A percentile compares a stretch with the other conserved stretches of the same genome.
These are phyloP conservation scores for Aspergillus vadensis DNA, from an alignment of 2,329 filamentous ascomycete species.

Conservation along the genomic window DNA sequence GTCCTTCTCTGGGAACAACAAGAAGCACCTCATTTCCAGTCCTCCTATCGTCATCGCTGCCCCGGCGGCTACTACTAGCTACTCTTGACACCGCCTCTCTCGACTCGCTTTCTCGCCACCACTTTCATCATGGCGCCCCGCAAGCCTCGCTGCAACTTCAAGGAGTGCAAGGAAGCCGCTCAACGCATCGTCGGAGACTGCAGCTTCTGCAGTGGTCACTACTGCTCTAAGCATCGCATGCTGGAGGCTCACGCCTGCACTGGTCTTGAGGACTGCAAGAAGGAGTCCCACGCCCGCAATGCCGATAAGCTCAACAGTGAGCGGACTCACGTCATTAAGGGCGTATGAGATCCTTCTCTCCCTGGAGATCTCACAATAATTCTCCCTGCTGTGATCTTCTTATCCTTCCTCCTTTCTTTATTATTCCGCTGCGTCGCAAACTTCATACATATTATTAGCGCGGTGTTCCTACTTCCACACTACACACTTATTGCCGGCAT, in stretches of 20 bases:
- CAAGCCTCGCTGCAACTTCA: slow-evolving; percentile 76
- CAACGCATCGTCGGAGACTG: slow-evolving; percentile 97
- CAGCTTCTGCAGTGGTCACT: slow-evolving; percentile 89
- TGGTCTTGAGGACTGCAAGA: slow-evolving; percentile 95
- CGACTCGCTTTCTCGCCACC: slow-evolving; percentile 8
- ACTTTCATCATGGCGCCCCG: slow-evolving; percentile 49
- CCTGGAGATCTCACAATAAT: slow-evolving; percentile 4
- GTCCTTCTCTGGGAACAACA: background rate
- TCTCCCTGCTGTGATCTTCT: slow-evolving; percentile 16
- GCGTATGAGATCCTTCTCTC: slow-evolving; percentile 60
- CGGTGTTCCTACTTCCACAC: slow-evolving; percentile 28
- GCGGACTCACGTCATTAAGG: slow-evolving; percentile 90
- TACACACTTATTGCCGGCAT: slow-evolving; percentile 7
- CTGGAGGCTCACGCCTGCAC: slow-evolving; percentile 92
- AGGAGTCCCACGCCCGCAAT: slow-evolving; percentile 93
- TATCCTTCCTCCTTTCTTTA: slow-evolving; percentile 4
- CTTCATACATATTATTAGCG: slow-evolving; percentile 34
- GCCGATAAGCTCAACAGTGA: slow-evolving; percentile 89
- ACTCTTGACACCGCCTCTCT: slow-evolving; percentile 10
- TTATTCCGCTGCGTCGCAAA: slow-evolving; percentile 15
- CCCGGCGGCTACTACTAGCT: slow-evolving; percentile 13
- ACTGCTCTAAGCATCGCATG: slow-evolving; percentile 91
- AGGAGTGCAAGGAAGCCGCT: slow-evolving; percentile 82
- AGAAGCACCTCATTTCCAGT: slow-evolving; percentile 2
- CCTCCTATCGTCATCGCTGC: slow-evolving; percentile 14